Percentiles rank a stretch among this genome's conserved stretches.
phyloP scores from a whole-genome alignment of 176 grass and related monocot species.

The Zizania latifolia region DNA sequence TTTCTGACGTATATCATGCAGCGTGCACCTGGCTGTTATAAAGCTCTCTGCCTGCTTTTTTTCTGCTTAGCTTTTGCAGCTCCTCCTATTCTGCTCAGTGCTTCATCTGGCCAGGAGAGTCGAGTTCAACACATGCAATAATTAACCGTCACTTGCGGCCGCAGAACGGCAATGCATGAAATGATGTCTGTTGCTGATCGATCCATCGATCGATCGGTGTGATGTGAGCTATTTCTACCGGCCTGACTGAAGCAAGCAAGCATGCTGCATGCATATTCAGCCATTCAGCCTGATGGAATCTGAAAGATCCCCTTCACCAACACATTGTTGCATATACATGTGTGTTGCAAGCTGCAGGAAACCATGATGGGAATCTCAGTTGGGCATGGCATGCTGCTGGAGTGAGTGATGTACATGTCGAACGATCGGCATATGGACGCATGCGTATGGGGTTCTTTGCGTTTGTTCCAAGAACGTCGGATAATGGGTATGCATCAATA shows the following conservation, averaged over 20 bases:
- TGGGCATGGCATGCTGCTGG: background rate
- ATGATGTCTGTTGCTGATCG: slow-evolving; percentile 23
- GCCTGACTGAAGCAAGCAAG: background rate
- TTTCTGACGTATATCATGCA: slow-evolving; percentile 49
- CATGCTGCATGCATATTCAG: background rate
- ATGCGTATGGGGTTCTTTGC: slow-evolving; percentile 15
- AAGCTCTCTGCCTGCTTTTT: slow-evolving; percentile 29
- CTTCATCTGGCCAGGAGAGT: slow-evolving; percentile 5
- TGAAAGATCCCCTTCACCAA: slow-evolving; percentile 38
- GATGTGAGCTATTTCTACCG: background rate
- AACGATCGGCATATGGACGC: background rate
- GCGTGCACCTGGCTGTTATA: slow-evolving; percentile 34
- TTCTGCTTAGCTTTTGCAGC: background rate
- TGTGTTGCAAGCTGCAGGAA: background rate
- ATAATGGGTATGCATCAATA: background rate
- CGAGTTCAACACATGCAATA: slow-evolving; percentile 28
- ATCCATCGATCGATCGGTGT: background rate
- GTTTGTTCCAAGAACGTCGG: slow-evolving; percentile 31
- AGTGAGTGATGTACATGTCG: background rate
- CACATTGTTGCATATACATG: background rate
- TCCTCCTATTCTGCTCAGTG: background rate
- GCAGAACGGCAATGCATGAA: background rate
- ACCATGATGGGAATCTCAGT: slow-evolving; percentile 29
- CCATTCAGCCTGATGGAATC: background rate
- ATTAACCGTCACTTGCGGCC: slow-evolving; percentile 14